Evolutionary conservation across 164 flowering plant species (phyloP), one percentile per base, ranked within the genome.

Genomic region (Taxillus chinensis): DNA sequence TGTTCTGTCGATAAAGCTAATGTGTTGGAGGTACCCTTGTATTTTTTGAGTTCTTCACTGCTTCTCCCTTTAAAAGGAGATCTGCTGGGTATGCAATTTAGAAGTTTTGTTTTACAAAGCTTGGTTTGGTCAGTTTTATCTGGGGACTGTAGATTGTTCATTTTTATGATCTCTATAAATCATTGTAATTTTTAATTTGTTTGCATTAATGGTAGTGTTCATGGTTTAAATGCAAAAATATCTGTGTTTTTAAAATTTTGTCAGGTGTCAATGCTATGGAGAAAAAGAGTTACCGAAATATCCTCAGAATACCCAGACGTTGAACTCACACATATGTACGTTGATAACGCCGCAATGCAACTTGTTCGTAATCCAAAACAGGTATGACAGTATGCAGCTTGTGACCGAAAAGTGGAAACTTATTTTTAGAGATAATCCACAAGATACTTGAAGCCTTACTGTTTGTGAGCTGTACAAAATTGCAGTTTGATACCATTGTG

Each of bases 1-100:
- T 93, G 99, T 75, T 90, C 97, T 55, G 99, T 93, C 62, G 99
- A 93, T 71, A 93, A 93, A 82, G 99, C 99, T 52, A 93, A 93
- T 83, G 99, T 93, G n/a, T 77, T 93, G 74, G 99, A 93, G 97
- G 99, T 90, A 76, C 56, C n/a, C 65, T 48, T 43, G 37, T 42
- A 8, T 13, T 42, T 39, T 15, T 57, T 39, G 45, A 49, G 9
- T 11, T 3, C 12, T 3, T 8, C 4, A 39, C 8, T 64, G 11
- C 48, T 55, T 40, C 27, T 14, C 8, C 17, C 11, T 46, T 61
- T 45, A 13, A 27, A 8, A 8, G 13, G 13, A 0, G 12, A 8
- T 14, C 13, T 7, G 9, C 51, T 3, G 13, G 51, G 4, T 48
- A 11, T 48, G 10, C 10, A 7, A 11, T 48, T 7, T 11, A 48